Evolutionary conservation across 2,329 filamentous ascomycete species (phyloP).

Genomic region (Fusarium sp.): DNA sequence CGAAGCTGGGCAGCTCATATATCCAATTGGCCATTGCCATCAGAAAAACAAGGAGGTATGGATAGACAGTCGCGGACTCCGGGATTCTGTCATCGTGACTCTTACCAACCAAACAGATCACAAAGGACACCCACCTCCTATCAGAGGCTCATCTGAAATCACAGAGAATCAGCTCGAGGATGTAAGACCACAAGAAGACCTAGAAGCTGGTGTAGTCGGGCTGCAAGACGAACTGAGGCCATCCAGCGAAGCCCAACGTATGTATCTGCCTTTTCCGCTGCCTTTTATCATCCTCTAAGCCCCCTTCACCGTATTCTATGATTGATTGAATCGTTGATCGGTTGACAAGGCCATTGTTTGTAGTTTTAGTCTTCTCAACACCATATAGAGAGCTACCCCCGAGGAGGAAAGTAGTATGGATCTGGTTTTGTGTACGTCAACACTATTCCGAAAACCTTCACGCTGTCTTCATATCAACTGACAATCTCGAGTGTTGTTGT

Average conservation of each 20-base stretch:
- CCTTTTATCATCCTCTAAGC: background rate
- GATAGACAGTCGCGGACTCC: background rate
- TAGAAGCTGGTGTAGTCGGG: background rate
- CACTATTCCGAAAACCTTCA: background rate
- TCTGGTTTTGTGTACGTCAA: constrained; percentile 13
- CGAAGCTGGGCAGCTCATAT: background rate
- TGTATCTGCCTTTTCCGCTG: background rate
- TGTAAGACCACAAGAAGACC: background rate
- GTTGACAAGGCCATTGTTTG: background rate
- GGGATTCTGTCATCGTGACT: background rate
- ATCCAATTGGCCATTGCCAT: background rate
- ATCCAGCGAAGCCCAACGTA: background rate
- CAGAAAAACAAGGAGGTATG: background rate
- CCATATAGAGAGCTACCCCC: background rate
- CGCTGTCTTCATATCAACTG: background rate
- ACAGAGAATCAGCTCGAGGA: background rate
- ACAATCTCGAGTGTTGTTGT: constrained; percentile 23
- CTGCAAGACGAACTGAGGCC: background rate
- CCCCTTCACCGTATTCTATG: background rate
- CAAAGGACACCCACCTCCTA: background rate
- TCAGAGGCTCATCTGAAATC: background rate
- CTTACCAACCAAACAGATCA: background rate
- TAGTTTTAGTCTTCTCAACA: background rate
- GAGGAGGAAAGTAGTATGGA: constrained; percentile 11
- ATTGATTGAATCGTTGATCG: background rate